phyloP scores from a whole-genome alignment of 805 yeast genomes.

The Ogataea saltuana region DNA sequence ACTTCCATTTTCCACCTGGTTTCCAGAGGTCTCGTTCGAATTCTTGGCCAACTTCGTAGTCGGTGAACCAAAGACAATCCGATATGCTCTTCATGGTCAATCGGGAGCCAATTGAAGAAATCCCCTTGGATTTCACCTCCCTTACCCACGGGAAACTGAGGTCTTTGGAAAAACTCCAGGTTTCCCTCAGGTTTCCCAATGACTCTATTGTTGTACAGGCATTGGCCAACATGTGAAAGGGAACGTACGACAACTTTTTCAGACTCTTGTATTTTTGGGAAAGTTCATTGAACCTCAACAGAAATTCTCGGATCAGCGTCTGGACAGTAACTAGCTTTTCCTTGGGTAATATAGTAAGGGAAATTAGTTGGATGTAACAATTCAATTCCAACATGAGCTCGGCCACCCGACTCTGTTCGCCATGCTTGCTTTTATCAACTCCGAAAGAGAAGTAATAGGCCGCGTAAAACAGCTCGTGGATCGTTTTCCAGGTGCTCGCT shows the following conservation, averaged over 20 bases:
- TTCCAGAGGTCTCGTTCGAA: constrained; percentile 13
- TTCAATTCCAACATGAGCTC: constrained; percentile 16
- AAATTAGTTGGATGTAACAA: constrained; percentile 12
- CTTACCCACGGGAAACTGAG: constrained; percentile 15
- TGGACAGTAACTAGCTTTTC: constrained; percentile 1
- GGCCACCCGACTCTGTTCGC: too few species aligned
- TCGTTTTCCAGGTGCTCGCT: constrained; percentile 14
- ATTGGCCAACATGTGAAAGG: constrained; percentile 16
- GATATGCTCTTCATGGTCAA: constrained; percentile 16
- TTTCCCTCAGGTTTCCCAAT: constrained; percentile 3
- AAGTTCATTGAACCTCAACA: constrained; percentile 2
- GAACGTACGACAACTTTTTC: constrained; percentile 13
- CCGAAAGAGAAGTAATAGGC: constrained; percentile 10
- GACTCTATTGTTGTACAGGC: constrained; percentile 14
- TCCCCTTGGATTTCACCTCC: constrained; percentile 10
- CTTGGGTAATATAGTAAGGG: constrained; percentile 2
- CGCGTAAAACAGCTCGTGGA: constrained; percentile 18
- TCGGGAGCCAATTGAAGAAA: constrained; percentile 10
- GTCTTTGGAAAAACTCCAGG: constrained; percentile 14
- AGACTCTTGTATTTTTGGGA: constrained; percentile 6
- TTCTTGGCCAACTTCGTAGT: constrained; percentile 12
- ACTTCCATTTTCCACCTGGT: constrained; percentile 16
- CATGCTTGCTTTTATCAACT: background rate
- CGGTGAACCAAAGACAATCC: constrained; percentile 20
- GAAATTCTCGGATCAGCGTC: constrained; percentile 3